Evolutionary conservation across 257 asterid genomes (phyloP).

Genomic region (Lavandula angustifolia): DNA sequence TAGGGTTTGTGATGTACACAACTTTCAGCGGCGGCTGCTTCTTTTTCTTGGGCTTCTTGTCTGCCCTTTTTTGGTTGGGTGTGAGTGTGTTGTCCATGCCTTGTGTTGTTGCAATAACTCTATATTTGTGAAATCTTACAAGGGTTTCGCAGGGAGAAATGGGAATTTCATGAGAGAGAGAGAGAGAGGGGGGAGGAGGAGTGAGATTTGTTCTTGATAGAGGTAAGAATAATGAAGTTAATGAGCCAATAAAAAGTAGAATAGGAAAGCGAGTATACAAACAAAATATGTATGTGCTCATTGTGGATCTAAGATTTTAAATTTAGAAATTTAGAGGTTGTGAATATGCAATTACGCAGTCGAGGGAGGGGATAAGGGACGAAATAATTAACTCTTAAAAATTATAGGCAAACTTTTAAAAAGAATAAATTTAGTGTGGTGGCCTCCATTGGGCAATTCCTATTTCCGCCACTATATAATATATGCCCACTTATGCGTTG

Average conservation of each 20-base stretch:
- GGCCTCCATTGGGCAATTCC: too few relatives aligned
- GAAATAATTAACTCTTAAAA: too few relatives aligned
- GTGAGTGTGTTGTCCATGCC: constrained; percentile 44
- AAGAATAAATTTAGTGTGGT: too few relatives aligned
- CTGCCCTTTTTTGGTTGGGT: constrained; percentile 34
- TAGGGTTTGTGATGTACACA: constrained; percentile 78
- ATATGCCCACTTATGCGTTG: too few relatives aligned
- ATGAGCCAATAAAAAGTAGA: constrained; percentile 29
- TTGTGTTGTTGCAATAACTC: not conserved
- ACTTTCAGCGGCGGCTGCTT: constrained; percentile 34
- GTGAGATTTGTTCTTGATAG: constrained; percentile 13
- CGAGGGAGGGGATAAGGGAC: too few relatives aligned
- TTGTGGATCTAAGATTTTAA: too few relatives aligned
- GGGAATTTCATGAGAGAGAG: not conserved
- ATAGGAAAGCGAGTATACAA: constrained; percentile 14
- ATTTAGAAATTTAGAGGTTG: too few relatives aligned
- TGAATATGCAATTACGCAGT: too few relatives aligned
- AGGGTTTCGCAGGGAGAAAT: not conserved
- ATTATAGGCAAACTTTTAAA: too few relatives aligned
- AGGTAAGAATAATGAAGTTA: not conserved
- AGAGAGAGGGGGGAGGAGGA: not conserved
- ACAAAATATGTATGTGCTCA: too few relatives aligned
- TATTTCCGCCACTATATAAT: too few relatives aligned
- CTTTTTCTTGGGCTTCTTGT: constrained; percentile 38
- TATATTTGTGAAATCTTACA: not conserved